Percentiles rank a stretch among this genome's conserved stretches.
phyloP scores from a whole-genome alignment of 2,329 filamentous ascomycete species.

The Aspergillus floridensis region DNA sequence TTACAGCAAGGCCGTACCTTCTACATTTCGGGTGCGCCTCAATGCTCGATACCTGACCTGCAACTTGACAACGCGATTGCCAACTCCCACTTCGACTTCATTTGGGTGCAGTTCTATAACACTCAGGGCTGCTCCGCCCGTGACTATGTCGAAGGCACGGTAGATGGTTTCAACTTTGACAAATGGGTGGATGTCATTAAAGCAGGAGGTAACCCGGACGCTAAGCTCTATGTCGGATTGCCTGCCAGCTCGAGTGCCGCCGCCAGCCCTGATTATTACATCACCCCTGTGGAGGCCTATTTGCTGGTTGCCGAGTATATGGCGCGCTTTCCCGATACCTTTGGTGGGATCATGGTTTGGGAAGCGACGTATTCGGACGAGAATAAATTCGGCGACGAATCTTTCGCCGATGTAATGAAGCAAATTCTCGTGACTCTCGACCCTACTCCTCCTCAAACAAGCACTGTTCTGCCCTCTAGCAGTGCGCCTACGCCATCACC shows the following conservation, averaged over 20 bases:
- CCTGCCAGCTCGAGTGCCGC: constrained; percentile 36
- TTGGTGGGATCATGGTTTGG: constrained; percentile 62
- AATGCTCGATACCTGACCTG: constrained; percentile 50
- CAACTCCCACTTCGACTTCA: constrained; percentile 50
- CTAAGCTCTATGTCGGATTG: constrained; percentile 57
- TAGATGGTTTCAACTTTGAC: constrained; percentile 46
- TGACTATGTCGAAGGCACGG: constrained; percentile 36
- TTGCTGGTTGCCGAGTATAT: constrained; percentile 46
- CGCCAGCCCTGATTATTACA: constrained; percentile 42
- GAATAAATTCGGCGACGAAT: constrained; percentile 45
- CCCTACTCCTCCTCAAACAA: constrained; percentile 23
- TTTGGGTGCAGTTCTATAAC: constrained; percentile 59
- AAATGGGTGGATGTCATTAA: constrained; percentile 45
- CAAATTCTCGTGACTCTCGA: constrained; percentile 35
- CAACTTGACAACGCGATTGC: constrained; percentile 48
- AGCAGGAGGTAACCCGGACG: constrained; percentile 38
- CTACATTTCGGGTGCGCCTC: constrained; percentile 55
- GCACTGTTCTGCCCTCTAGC: constrained; percentile 15
- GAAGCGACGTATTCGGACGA: constrained; percentile 51
- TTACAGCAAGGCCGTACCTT: constrained; percentile 37
- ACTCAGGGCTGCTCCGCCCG: constrained; percentile 51
- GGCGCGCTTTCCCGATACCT: constrained; percentile 40
- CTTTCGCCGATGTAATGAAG: constrained; percentile 51
- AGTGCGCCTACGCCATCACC: constrained; percentile 3
- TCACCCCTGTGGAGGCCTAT: constrained; percentile 47